Percentiles rank a stretch among this genome's conserved stretches.
phyloP scores from a whole-genome alignment of 768 basidiomycete species.

The Paxillus involutus region DNA sequence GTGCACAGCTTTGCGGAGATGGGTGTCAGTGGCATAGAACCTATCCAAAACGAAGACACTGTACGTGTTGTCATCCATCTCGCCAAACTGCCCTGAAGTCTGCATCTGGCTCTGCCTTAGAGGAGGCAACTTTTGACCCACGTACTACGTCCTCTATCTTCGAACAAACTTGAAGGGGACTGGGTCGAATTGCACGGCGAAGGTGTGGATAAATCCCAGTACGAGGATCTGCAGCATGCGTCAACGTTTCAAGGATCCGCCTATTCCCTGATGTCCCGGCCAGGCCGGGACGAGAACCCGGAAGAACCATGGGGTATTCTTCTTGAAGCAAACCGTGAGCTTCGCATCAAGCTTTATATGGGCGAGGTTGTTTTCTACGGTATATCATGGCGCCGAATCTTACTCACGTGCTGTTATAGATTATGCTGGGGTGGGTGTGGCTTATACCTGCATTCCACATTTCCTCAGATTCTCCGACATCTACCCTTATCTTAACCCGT shows the following conservation, averaged over 20 bases:
- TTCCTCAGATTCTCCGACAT: constrained; percentile 44
- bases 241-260: constrained; percentile 4
- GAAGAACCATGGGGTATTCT: constrained; percentile 44
- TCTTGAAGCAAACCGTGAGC: constrained; percentile 65
- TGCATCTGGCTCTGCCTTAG: constrained; percentile 21
- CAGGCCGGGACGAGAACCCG: constrained; percentile 12
- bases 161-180: constrained; percentile 30
- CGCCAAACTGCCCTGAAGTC: not conserved
- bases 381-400: not conserved
- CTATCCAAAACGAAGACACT: not conserved
- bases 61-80: constrained; percentile 8
- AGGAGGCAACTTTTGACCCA: constrained; percentile 43
- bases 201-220: not conserved
- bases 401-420: constrained; percentile 33
- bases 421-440: constrained; percentile 87
- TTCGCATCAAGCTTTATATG: constrained; percentile 70
- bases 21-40: constrained; percentile 33
- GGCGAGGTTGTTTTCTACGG: constrained; percentile 52
- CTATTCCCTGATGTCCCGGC: not conserved
- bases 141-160: constrained; percentile 42
- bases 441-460: constrained; percentile 84
- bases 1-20: constrained; percentile 71
- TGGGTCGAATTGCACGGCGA: constrained; percentile 40
- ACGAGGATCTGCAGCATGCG: not conserved
- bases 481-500: constrained; percentile 43